Conservation (phyloP, 768 basidiomycete genomes). For the Coprinopsis sp. region DNA sequence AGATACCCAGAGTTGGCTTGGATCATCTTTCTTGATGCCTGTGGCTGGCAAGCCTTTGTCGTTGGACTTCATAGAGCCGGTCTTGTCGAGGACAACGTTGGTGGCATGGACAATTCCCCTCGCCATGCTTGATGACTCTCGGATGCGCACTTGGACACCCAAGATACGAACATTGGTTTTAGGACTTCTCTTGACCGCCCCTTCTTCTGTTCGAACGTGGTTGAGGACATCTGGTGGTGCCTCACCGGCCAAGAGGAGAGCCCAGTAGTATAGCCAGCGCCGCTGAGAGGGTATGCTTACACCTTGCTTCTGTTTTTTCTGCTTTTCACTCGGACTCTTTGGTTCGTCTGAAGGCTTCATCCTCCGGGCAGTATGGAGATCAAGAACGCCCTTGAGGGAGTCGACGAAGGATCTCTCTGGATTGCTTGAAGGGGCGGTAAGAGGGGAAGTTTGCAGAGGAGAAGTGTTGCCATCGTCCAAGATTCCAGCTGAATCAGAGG, state of each 20-base stretch:
- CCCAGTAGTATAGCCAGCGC: conserved; percentile 79
- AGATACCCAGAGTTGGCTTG: conserved; percentile 59
- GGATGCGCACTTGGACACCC: conserved; percentile 56
- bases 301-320: conserved; percentile 42
- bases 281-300: conserved; percentile 81
- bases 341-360: conserved; percentile 43
- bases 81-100: conserved; percentile 46
- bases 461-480: conserved; percentile 1
- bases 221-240: conserved; percentile 42
- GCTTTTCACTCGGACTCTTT: conserved; percentile 18
- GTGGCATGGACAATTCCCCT: conserved; percentile 52
- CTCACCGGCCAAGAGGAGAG: conserved; percentile 51
- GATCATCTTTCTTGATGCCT: conserved; percentile 16
- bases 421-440: conserved; percentile 10
- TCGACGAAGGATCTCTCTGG: conserved; percentile 31
- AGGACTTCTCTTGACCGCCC: conserved; percentile 5
- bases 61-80: conserved; percentile 15
- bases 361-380: conserved; percentile 63
- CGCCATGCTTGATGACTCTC: conserved; percentile 47
- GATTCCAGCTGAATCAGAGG: conserved; percentile 1
- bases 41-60: neutral
- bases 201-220: conserved; percentile 7
- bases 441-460: neutral
- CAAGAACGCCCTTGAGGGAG: conserved; percentile 52
- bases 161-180: conserved; percentile 51